Evolutionary conservation across 306 rosid species (phyloP).

Genomic region (Cercis canadensis): DNA sequence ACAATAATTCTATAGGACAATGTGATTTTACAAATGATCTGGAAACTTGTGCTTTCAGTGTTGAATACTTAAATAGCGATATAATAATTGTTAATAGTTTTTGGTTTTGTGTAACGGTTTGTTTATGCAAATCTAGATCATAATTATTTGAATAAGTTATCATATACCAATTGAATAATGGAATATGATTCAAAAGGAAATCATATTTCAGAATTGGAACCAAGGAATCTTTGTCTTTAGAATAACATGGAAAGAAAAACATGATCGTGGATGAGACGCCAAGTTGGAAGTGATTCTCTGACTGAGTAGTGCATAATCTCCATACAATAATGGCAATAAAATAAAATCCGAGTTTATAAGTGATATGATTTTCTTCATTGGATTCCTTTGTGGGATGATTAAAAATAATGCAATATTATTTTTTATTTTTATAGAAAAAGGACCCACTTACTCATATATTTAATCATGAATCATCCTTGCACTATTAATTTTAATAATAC

Average conservation of each 20-base stretch:
- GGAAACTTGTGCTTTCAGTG: constrained; percentile 8
- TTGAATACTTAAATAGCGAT: not conserved
- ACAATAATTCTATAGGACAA: not conserved
- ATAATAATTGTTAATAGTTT: not conserved
- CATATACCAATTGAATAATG: constrained; percentile 1
- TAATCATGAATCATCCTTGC: constrained; percentile 23
- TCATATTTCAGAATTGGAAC: constrained; percentile 34
- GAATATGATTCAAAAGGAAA: constrained; percentile 41
- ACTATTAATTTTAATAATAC: not conserved
- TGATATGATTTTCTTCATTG: constrained; percentile 27
- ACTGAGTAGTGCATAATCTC: not conserved
- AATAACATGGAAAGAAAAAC: constrained; percentile 35
- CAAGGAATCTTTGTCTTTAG: constrained; percentile 68
- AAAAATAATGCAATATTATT: constrained; percentile 23
- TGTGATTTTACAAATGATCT: not conserved
- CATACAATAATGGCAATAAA: constrained; percentile 6
- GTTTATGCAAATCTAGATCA: constrained; percentile 23
- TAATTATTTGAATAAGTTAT: not conserved
- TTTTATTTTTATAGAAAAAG: not conserved
- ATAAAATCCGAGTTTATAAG: too few relatives aligned
- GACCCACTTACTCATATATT: constrained; percentile 40
- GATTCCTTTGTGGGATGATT: constrained; percentile 50
- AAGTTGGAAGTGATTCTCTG: constrained; percentile 56
- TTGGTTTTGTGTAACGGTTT: not conserved
- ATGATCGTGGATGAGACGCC: constrained; percentile 68